phyloP scores from a whole-genome alignment of 169 alveolate species.

The Eimeria necatrix region DNA sequence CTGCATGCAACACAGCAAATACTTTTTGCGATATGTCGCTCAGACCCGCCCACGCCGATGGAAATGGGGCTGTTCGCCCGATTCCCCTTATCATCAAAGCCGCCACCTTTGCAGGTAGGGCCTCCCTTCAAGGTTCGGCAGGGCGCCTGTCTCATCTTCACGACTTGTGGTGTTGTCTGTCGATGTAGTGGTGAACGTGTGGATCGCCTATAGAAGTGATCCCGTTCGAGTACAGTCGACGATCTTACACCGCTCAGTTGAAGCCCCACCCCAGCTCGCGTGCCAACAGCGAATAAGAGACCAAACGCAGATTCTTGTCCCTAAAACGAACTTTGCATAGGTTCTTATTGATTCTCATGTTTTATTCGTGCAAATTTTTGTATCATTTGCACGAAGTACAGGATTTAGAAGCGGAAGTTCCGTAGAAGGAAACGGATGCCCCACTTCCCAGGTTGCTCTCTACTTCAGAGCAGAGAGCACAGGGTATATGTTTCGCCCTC shows the following conservation, averaged over 20 bases:
- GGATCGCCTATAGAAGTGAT: constrained; percentile 84
- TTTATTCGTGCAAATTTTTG: no score
- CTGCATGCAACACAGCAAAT: not conserved
- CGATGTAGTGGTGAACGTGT: constrained; percentile 83
- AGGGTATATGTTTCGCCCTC: no score
- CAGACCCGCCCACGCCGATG: constrained; percentile 81
- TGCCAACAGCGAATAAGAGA: not conserved
- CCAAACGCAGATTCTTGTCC: not conserved
- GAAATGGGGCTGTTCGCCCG: constrained; percentile 47
- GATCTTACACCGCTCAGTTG: not conserved
- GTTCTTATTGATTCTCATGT: no score
- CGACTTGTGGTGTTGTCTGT: constrained; percentile 83
- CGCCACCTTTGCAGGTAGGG: constrained; percentile 55
- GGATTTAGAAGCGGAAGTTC: no score
- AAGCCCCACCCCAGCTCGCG: constrained; percentile 20
- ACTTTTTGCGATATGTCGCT: constrained; percentile 82
- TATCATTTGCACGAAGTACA: no score
- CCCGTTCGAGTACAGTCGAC: constrained; percentile 86
- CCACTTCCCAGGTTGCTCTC: no score
- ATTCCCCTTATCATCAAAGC: constrained; percentile 79
- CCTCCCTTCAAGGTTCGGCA: constrained; percentile 81
- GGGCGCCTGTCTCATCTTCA: constrained; percentile 82
- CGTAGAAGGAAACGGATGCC: no score
- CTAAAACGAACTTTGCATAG: no score
- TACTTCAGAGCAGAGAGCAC: no score